Base-by-base conservation (phyloP, 345 rosid species). In the Pistacia atlantica region DNA sequence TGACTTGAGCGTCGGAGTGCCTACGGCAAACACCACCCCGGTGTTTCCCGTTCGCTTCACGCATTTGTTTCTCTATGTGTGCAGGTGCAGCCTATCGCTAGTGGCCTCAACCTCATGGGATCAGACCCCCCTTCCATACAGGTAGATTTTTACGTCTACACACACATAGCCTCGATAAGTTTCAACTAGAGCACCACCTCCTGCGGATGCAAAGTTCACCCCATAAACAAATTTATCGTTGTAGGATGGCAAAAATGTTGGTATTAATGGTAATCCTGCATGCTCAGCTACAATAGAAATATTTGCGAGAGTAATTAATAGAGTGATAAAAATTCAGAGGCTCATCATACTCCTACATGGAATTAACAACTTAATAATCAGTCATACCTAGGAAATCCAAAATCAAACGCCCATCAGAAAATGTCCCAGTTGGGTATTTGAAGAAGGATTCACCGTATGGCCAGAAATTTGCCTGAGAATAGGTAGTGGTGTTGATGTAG, bases 171-270 rank as follows among this genome's bases (percentile, higher is more conserved):
- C 76, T 54, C 4, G 49, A 62, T 28, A 10, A 65, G 77, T 60
- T 58, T 74, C 81, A 2, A 17, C 57, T 1, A 81, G 80, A 74
- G 73, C 88, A 66, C 79, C 86, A 16, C 79, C 84, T 65, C 81
- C 86, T 0, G 56, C 82, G 11, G 86, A 82, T 0, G 88, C 86
- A 62, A 83, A 85, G 59, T 80, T 85, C n/a, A 76, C 70, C 33
- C 88, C 84, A 72, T 76, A 11, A 5, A 37, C 78, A 12, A 72
- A 71, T 0, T 77, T 17, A 48, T 35, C 65, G 6, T 69, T 57
- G 0, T 55, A 62, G 3, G 81, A 82, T 8, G 72, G 37, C n/a
- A 80, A 59, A 54, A 72, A 82, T 1, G 85, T 46, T 33, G 65
- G 71, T 52, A 85, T 70, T 0, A 77, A 16, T 18, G 79, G 83